These are phyloP conservation scores for Solanum acaule DNA, from an alignment of 257 asterid species.

Conservation along the genomic window DNA sequence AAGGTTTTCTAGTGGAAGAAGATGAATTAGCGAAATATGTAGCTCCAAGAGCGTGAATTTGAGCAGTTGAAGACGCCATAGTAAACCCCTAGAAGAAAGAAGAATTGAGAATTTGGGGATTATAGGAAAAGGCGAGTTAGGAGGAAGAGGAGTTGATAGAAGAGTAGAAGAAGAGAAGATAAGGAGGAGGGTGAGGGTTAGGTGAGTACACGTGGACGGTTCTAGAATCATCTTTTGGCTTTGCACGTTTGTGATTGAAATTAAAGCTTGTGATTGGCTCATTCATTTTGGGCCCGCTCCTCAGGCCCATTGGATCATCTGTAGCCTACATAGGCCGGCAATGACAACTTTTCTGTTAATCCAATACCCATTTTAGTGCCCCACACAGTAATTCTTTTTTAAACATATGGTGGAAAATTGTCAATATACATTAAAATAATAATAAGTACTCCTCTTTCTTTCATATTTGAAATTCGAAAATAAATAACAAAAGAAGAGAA, in stretches of 20 bases:
- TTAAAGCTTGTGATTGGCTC: not conserved
- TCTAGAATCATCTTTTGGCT: constrained; percentile 13
- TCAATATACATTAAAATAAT: too few relatives aligned
- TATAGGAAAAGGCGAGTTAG: constrained; percentile 15
- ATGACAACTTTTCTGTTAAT: not conserved
- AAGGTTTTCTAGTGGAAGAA: constrained; percentile 18
- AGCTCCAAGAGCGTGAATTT: constrained; percentile 55
- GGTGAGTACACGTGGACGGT: constrained; percentile 36
- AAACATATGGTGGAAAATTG: too few relatives aligned
- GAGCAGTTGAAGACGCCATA: constrained; percentile 26
- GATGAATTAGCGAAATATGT: constrained; percentile 16
- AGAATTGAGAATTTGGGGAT: not conserved
- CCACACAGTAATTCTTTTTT: not conserved
- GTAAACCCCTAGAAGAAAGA: not conserved
- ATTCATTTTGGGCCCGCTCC: not conserved
- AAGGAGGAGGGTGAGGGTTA: constrained; percentile 22
- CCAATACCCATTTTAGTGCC: not conserved
- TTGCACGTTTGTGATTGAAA: not conserved
- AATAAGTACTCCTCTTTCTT: too few relatives aligned
- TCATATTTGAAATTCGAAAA: too few relatives aligned
- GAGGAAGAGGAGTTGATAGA: not conserved
- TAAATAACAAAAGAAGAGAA: too few relatives aligned
- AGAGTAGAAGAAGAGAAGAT: constrained; percentile 4
- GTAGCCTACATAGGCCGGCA: not conserved
- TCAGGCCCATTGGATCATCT: not conserved